Evolutionary conservation across 106 monocot species (phyloP).

Genomic region (Acanthochlamys bracteata): DNA sequence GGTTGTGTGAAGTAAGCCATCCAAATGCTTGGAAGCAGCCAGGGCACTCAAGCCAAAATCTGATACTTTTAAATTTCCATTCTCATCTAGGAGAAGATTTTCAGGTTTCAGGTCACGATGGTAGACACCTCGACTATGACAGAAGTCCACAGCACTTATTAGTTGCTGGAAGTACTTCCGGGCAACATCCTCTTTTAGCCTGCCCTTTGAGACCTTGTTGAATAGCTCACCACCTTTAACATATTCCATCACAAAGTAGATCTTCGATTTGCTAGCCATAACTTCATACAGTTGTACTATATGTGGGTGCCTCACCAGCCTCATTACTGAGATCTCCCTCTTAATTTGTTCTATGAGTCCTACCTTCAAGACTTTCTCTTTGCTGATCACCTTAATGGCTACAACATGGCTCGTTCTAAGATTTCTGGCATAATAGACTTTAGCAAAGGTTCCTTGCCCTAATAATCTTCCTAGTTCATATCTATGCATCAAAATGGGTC

Average conservation of each 20-base stretch:
- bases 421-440: slow-evolving; percentile 34
- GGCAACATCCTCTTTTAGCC: slow-evolving; percentile 27
- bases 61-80: slow-evolving; percentile 31
- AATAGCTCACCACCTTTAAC: slow-evolving; percentile 38
- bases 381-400: slow-evolving; percentile 48
- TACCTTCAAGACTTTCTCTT: slow-evolving; percentile 38
- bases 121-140: slow-evolving; percentile 38
- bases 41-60: slow-evolving; percentile 44
- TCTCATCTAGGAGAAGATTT: slow-evolving; percentile 34
- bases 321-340: slow-evolving; percentile 43
- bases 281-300: slow-evolving; percentile 42
- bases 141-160: slow-evolving; percentile 41
- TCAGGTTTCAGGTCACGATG: slow-evolving; percentile 48
- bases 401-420: slow-evolving; percentile 25
- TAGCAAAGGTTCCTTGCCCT: slow-evolving; percentile 43
- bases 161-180: slow-evolving; percentile 43
- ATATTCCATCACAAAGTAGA: slow-evolving; percentile 41
- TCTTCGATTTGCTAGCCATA: slow-evolving; percentile 42
- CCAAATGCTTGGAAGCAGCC: slow-evolving; percentile 23
- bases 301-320: slow-evolving; percentile 30
- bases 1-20: slow-evolving; percentile 43
- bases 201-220: slow-evolving; percentile 34
- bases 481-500: slow-evolving; percentile 26
- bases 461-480: slow-evolving; percentile 34
- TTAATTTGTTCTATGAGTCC: slow-evolving; percentile 44